Evolutionary conservation across 129 eudicot species (phyloP).

Genomic region (Arctium minus): DNA sequence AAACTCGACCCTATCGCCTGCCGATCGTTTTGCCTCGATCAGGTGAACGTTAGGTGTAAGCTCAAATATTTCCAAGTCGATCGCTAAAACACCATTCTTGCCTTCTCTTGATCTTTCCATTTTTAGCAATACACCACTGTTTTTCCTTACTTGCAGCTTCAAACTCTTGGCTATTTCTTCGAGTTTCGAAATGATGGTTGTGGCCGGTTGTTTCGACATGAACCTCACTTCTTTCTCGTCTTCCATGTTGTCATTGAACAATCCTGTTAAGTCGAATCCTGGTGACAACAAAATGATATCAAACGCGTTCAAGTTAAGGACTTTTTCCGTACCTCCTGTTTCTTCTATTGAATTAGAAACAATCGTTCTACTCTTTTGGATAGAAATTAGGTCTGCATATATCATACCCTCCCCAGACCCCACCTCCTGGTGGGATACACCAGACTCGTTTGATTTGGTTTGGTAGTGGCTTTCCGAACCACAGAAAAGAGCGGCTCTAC

Average conservation of each 20-base stretch:
- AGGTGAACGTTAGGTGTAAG: constrained; percentile 44
- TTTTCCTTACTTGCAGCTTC: constrained; percentile 53
- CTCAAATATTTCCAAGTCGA: constrained; percentile 64
- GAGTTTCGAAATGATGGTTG: constrained; percentile 44
- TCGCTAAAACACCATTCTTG: constrained; percentile 47
- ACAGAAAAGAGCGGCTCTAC: not conserved
- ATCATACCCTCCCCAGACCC: not conserved
- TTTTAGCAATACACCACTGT: constrained; percentile 47
- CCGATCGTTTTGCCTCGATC: constrained; percentile 44
- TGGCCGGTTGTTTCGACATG: constrained; percentile 38
- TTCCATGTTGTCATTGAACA: constrained; percentile 36
- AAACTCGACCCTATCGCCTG: constrained; percentile 68
- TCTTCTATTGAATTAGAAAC: not conserved
- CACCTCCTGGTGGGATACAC: not conserved
- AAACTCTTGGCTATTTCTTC: constrained; percentile 55
- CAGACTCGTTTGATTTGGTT: not conserved
- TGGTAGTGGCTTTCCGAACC: not conserved
- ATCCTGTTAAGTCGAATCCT: constrained; percentile 63
- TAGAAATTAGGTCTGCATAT: not conserved
- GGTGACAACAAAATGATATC: constrained; percentile 66
- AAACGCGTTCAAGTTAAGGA: constrained; percentile 52
- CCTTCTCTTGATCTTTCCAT: constrained; percentile 53
- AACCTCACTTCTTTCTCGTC: constrained; percentile 48
- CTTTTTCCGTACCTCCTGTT: constrained; percentile 27
- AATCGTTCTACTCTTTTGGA: not conserved